Base-by-base conservation (phyloP, 495 filamentous ascomycete species). In the Hypoxylon intermedium region DNA sequence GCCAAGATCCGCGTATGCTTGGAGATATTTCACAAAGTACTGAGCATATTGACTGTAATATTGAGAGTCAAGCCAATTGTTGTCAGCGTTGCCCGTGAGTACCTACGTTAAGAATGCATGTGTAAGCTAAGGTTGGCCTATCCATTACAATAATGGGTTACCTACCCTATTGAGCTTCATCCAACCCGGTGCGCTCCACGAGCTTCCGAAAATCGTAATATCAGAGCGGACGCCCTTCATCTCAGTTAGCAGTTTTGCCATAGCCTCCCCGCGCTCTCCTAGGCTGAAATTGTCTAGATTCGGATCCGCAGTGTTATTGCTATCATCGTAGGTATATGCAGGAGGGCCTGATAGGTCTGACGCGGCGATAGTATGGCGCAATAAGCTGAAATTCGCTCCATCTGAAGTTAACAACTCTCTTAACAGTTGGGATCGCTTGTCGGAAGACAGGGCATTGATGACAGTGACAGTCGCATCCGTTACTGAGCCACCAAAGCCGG, bases 21-120 rank as follows among this genome's bases (percentile, higher is more conserved):
- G 74, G 36, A 85, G 75, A 60, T 85, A 85, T 64, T 80, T 80
- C 26, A 80, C 77, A 49, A 84, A 85, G 67, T 85, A 85, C 50
- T 83, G 67, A 0, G 79, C 79, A 52, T 78, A 82, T 13, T 71
- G 62, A 31, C 63, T 69, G 21, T 75, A 71, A 60, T 83, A 83
- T 19, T 75, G 71, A 44, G 75, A 68, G 60, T 85, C 79, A 20
- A 85, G 70, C 52, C 77, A 77, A 59, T 85, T 85, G 58, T 82
- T 74, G 19, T 65, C 68, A 0, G 77, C 77, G 23, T 69, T 75
- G 16, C 80, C 80, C 23, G 75, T 72, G 11, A 83, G 74, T 31
- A 67, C 67, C 67, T 69, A 50, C 3, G 24, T 7, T n/a, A n/a
- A n/a, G n/a, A 11, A 24, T 23, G 3, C n/a, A 13, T 13, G 28